Base-by-base conservation (phyloP, 805 yeast genomes). In the Starmera quercuum region DNA sequence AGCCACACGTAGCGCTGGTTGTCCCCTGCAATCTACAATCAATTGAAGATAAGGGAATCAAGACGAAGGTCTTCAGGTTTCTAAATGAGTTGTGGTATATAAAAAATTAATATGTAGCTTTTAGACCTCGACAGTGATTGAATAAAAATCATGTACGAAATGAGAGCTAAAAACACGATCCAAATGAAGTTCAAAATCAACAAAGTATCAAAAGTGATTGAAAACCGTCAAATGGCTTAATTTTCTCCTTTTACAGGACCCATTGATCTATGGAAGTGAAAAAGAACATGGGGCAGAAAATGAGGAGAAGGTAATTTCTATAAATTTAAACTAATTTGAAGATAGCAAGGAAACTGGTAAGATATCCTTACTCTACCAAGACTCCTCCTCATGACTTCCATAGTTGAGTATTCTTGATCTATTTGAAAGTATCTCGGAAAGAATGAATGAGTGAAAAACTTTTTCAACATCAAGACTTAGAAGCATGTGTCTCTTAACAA, bases 141-240 rank as follows among this genome's bases (percentile, higher is more conserved):
- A 6, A 10, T 12, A 6, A 10, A 23, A 23, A 23, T 23, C 12
- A 12, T 23, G 26, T 14, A 23, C 26, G 12, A 23, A 14, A 23
- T 23, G 26, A 23, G 13, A 14, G 12, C 26, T 14, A n/a, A 12
- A 14, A 23, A 9, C 26, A 23, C 26, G 26, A 23, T 23, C 26
- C 26, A 23, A 14, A n/a, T 10, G 6, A 6, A 6, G 26, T 23
- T 23, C n/a, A 23, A 6, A 23, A 23, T 14, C 26, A n/a, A n/a
- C 10, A 11, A 21, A 23, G 26, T 23, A 23, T 23, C 26, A 23
- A 9, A 12, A 5, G 12, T 6, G 26, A 14, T 23, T 23, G n/a
- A 6, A 23, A 23, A 23, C n/a, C 64, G 11, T 9, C 29, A 26
- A 16, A 18, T 26, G 29, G 29, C 29, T 14, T 26, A 6, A 11